Conservation (phyloP, 164 flowering plant genomes). For the Houttuynia cordata region DNA sequence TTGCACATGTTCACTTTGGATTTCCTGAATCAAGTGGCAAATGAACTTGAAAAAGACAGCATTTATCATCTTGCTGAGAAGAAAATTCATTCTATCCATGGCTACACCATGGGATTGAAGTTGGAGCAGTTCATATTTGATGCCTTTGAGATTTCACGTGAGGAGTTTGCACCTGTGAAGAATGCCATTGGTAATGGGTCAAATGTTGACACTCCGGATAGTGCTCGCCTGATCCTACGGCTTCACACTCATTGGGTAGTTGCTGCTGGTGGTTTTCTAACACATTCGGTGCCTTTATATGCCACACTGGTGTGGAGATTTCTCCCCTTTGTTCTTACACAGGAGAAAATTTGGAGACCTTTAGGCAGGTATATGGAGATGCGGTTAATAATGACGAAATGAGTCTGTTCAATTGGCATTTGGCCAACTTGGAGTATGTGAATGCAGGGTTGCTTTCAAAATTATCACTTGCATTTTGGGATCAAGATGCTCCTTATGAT, state of each 20-base stretch:
- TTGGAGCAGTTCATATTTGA: constrained; percentile 92
- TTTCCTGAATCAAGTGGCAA: too few relatives aligned
- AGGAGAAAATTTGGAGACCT: constrained; percentile 79
- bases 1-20: constrained; percentile 99
- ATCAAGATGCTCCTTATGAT: constrained; percentile 98
- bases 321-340: constrained; percentile 91
- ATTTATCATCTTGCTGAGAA: too few relatives aligned
- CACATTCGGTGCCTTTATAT: constrained; percentile 91
- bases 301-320: constrained; percentile 90
- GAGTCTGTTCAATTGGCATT: constrained; percentile 92
- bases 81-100: constrained; percentile 76
- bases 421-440: constrained; percentile 95
- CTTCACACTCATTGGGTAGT: constrained; percentile 94
- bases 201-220: constrained; percentile 83
- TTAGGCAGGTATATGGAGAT: constrained; percentile 54
- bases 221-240: constrained; percentile 83
- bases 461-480: constrained; percentile 99
- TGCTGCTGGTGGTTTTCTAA: constrained; percentile 93
- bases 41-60: too few relatives aligned
- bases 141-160: constrained; percentile 81
- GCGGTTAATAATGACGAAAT: constrained; percentile 59
- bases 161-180: constrained; percentile 98
- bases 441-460: constrained; percentile 87
- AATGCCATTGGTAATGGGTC: constrained; percentile 91
- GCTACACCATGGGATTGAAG: constrained; percentile 61